Percentiles rank a stretch among this genome's conserved stretches.
These are phyloP conservation scores for Coemansia sp. DNA, from an alignment of 192 early-diverging fungal genomes.

Conservation along the genomic window DNA sequence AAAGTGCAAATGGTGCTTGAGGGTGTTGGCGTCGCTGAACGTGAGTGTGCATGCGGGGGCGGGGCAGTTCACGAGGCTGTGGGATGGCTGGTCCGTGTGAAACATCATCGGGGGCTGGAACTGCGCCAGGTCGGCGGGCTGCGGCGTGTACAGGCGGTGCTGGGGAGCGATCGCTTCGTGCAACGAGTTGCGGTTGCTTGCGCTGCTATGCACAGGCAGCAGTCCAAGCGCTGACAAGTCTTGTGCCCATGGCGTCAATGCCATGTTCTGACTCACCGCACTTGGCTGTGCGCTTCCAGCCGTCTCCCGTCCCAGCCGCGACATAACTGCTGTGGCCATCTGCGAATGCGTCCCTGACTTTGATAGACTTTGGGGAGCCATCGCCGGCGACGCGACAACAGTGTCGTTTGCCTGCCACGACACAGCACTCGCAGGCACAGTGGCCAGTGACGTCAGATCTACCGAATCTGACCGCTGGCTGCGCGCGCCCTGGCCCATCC, in stretches of 20 bases:
- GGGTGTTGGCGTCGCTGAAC: constrained; percentile 40
- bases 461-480: constrained; percentile 43
- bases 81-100: background rate
- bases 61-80: constrained; percentile 25
- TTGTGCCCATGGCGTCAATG: constrained; percentile 23
- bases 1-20: constrained; percentile 42
- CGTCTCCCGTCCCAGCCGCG: constrained; percentile 17
- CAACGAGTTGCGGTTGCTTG: constrained; percentile 11
- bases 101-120: constrained; percentile 16
- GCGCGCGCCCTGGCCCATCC: constrained; percentile 22
- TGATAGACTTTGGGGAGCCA: constrained; percentile 7
- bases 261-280: background rate
- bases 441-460: constrained; percentile 42
- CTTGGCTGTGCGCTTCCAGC: background rate
- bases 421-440: constrained; percentile 14
- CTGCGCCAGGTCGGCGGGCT: constrained; percentile 37
- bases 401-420: background rate
- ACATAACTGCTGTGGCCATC: constrained; percentile 39
- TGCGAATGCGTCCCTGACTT: constrained; percentile 42
- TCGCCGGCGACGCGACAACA: constrained; percentile 12
- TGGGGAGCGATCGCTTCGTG: background rate
- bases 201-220: constrained; percentile 7
- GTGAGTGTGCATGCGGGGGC: constrained; percentile 16
- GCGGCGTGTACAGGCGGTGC: constrained; percentile 27
- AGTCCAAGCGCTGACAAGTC: constrained; percentile 21